A percentile compares a stretch with the other conserved stretches of the same genome.
Conservation (phyloP, 352 stramenopile species). For the Phytophthora megakarya region DNA sequence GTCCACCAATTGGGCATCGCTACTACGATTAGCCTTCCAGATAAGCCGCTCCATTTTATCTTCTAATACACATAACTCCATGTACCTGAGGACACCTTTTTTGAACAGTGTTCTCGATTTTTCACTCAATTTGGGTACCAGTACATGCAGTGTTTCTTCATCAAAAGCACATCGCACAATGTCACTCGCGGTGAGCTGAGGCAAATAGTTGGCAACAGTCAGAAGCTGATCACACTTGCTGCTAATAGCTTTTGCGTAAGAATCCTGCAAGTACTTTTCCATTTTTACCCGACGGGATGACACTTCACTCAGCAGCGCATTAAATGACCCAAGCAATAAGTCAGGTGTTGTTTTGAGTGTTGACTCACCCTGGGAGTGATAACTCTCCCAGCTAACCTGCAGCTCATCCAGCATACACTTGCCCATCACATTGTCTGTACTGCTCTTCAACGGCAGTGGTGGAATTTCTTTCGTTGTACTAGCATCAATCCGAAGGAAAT, state of each 20-base stretch:
- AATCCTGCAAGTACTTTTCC: slow-evolving; percentile 24
- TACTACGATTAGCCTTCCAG: slow-evolving; percentile 7
- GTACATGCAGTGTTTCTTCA: slow-evolving; percentile 30
- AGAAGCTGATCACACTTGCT: slow-evolving; percentile 28
- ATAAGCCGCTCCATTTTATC: slow-evolving; percentile 65
- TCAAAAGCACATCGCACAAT: slow-evolving; percentile 50
- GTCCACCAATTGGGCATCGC: slow-evolving; percentile 42
- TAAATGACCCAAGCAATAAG: slow-evolving; percentile 12
- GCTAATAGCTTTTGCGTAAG: slow-evolving; percentile 3
- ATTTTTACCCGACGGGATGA: slow-evolving; percentile 11
- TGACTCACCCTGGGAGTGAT: slow-evolving; percentile 29
- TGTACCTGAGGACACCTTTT: slow-evolving; percentile 26
- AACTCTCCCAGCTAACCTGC: slow-evolving; percentile 44
- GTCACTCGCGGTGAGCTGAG: slow-evolving; percentile 37
- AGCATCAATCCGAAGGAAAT: slow-evolving; percentile 17
- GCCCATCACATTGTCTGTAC: slow-evolving; percentile 34
- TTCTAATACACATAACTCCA: slow-evolving; percentile 79
- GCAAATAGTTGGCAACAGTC: slow-evolving; percentile 26
- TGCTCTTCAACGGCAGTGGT: slow-evolving; percentile 29
- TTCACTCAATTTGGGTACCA: slow-evolving; percentile 34
- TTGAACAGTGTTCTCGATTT: slow-evolving; percentile 28
- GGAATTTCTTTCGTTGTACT: neutral
- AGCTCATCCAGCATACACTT: slow-evolving; percentile 47
- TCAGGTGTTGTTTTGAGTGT: slow-evolving; percentile 4
- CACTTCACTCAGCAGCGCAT: slow-evolving; percentile 26